Evolutionary conservation across 352 stramenopile species (phyloP), one percentile per base, ranked within the genome.

Genomic region (Pythium periplocum): DNA sequence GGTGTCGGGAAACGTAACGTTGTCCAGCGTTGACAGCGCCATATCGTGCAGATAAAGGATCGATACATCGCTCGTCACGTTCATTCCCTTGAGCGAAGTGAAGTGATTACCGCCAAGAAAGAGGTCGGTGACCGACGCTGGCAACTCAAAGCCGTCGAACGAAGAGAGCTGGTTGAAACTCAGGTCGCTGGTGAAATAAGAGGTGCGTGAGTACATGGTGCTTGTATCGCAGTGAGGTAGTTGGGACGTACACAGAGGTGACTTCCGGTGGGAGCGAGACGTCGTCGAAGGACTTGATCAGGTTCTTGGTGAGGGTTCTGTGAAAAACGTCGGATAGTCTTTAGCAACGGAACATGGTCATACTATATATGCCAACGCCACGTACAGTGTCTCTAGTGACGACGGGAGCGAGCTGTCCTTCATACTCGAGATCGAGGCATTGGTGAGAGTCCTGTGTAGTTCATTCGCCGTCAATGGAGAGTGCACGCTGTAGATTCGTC

Each of bases 41-140:
- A 26, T 26, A 26, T 26, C 17, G 17, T 26, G 17, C 17, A 26
- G 17, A 26, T 26, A 26, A 26, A 26, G 17, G 17, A 26, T 26
- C 17, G 17, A 26, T 26, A 26, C 17, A 26, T 26, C 17, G 17
- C 17, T 26, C 17, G 17, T 26, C 17, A 26, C 17, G 17, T 26
- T 26, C 17, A 26, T 26, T 26, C 17, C 80, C 10, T 57, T 55
- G 50, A 91, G 68, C 8, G 64, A 73, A 35, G 64, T 69, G 53
- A 91, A 85, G n/a, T 59, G 51, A 51, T 88, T 90, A n/a, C 62
- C 71, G 8, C 66, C 74, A 12, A 91, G 73, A 49, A 85, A 79
- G 36, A 89, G 57, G n/a, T 55, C 65, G 35, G 63, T 62, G 48
- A 83, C 69, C 11, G 61, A 71, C 4, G 54, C 72, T 0, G 80